Evolutionary conservation across 495 filamentous ascomycete genomes (phyloP).

Genomic region (Lentithecium fluviatile): DNA sequence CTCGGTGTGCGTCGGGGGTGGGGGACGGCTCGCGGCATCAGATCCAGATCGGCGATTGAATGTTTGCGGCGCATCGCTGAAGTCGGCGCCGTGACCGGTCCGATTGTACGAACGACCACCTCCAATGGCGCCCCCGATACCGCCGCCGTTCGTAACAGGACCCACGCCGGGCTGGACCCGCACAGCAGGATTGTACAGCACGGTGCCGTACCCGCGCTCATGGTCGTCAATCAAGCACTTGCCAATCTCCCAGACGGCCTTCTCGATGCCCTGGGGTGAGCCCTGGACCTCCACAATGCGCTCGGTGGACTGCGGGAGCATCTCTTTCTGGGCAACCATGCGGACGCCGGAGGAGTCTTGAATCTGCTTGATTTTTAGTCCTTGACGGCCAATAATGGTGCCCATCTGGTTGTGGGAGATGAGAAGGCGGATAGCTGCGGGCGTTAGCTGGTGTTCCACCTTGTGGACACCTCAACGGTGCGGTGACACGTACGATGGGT

Average conservation of each 20-base stretch:
- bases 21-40: constrained; percentile 66
- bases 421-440: constrained; percentile 84
- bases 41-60: constrained; percentile 73
- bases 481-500: constrained; percentile 80
- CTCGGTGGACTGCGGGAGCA: constrained; percentile 99
- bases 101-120: constrained; percentile 75
- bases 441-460: constrained; percentile 6
- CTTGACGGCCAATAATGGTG: constrained; percentile 94
- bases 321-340: constrained; percentile 99
- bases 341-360: constrained; percentile 95
- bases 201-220: constrained; percentile 93
- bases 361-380: constrained; percentile 98
- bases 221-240: constrained; percentile 98
- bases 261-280: constrained; percentile 87
- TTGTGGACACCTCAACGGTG: background rate
- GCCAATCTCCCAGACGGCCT: constrained; percentile 96
- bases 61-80: constrained; percentile 72
- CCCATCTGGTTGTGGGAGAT: constrained; percentile 99
- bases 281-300: constrained; percentile 95
- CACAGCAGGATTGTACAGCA: constrained; percentile 94
- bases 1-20: constrained; percentile 80
- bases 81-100: constrained; percentile 95
- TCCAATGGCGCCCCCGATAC: constrained; percentile 42
- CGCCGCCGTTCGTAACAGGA: constrained; percentile 49
- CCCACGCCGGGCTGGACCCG: constrained; percentile 65